phyloP scores from a whole-genome alignment of 805 yeast genomes.

The Metschnikowia rubicola region DNA sequence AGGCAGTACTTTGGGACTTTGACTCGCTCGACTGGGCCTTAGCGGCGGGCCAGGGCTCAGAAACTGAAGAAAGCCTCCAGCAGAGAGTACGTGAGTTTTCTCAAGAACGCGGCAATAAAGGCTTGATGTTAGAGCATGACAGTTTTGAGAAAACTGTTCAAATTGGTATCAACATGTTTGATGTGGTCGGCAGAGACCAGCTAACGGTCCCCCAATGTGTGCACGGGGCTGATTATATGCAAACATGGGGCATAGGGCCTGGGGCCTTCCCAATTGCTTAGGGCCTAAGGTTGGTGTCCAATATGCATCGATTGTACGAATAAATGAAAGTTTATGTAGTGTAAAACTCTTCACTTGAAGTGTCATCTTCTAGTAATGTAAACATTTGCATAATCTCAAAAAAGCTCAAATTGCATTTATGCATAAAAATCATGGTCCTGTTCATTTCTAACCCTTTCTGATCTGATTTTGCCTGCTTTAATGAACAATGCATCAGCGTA shows the following conservation, averaged over 20 bases:
- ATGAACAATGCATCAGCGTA: too few relatives aligned
- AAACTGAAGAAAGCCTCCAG: slow-evolving; percentile 51
- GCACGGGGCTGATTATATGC: slow-evolving; percentile 61
- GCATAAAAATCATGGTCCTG: too few relatives aligned
- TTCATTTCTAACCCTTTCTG: too few relatives aligned
- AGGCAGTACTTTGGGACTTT: slow-evolving; percentile 84
- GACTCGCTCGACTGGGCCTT: slow-evolving; percentile 90
- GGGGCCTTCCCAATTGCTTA: neutral
- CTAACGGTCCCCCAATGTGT: slow-evolving; percentile 78
- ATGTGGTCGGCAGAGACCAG: slow-evolving; percentile 49
- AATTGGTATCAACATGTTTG: slow-evolving; percentile 56
- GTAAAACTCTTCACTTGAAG: too few relatives aligned
- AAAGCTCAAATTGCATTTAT: too few relatives aligned
- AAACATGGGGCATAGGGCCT: slow-evolving; percentile 22
- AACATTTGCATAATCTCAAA: too few relatives aligned
- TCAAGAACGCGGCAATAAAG: slow-evolving; percentile 31
- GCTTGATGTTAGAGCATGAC: slow-evolving; percentile 87
- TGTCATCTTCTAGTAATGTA: too few relatives aligned
- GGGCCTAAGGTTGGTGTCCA: too few relatives aligned
- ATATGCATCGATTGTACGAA: too few relatives aligned
- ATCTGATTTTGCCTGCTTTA: too few relatives aligned
- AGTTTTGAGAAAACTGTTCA: slow-evolving; percentile 62
- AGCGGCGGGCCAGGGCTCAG: slow-evolving; percentile 35
- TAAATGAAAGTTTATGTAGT: too few relatives aligned
- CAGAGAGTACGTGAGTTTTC: slow-evolving; percentile 57